A percentile compares a stretch with the other conserved stretches of the same genome.
Evolutionary conservation across 371 early-diverging fungal species (phyloP).

Genomic region (Massospora cicadina): DNA sequence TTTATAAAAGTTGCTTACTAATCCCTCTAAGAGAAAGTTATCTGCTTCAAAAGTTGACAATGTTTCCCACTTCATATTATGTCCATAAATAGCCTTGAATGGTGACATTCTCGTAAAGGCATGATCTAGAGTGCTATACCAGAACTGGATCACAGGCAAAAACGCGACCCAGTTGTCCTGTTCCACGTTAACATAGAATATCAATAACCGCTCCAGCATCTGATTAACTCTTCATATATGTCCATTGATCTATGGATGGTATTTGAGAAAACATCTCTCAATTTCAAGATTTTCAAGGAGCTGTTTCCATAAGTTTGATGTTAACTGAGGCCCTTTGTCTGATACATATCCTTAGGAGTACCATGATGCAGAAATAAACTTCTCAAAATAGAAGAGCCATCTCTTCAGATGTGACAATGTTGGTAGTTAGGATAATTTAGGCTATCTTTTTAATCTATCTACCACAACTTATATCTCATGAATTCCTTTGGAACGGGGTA

Average conservation of each 20-base stretch:
- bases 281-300: too few relatives aligned
- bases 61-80: background rate
- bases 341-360: too few relatives aligned
- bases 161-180: background rate
- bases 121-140: background rate
- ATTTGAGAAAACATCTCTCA: too few relatives aligned
- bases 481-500: too few relatives aligned
- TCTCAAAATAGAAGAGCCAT: too few relatives aligned
- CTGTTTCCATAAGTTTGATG: too few relatives aligned
- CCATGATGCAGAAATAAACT: too few relatives aligned
- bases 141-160: background rate
- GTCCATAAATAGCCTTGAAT: background rate
- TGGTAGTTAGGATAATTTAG: too few relatives aligned
- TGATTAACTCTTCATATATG: background rate
- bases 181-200: background rate
- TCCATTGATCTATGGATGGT: background rate
- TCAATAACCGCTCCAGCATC: background rate
- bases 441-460: too few relatives aligned
- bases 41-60: background rate
- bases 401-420: too few relatives aligned
- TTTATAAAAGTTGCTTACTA: background rate
- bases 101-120: background rate
- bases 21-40: background rate
- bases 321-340: too few relatives aligned
- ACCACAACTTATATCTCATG: too few relatives aligned